These are phyloP conservation scores for Hondaea fermentalgiana DNA, from an alignment of 108 stramenopile species.

Conservation along the genomic window DNA sequence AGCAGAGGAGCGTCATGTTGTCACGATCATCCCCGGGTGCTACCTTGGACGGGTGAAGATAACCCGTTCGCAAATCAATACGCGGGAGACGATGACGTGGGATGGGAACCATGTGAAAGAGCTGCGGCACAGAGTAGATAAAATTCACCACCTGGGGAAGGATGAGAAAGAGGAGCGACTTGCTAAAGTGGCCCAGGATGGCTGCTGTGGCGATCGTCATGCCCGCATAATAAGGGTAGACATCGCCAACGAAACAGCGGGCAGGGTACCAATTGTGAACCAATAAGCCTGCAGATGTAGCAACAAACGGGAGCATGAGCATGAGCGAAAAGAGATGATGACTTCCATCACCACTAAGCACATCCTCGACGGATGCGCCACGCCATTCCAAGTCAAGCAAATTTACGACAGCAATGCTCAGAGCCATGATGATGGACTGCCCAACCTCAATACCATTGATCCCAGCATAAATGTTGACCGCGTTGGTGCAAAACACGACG, in stretches of 20 bases:
- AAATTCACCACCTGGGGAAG: constrained; percentile 94
- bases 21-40: constrained; percentile 41
- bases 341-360: not conserved
- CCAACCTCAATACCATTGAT: constrained; percentile 97
- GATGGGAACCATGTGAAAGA: constrained; percentile 86
- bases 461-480: constrained; percentile 97
- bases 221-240: constrained; percentile 95
- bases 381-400: constrained; percentile 22
- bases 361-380: not conserved
- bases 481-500: constrained; percentile 97
- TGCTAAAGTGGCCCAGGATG: constrained; percentile 89
- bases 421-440: constrained; percentile 79
- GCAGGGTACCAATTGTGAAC: constrained; percentile 91
- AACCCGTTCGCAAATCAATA: constrained; percentile 63
- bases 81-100: constrained; percentile 88
- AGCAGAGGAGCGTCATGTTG: constrained; percentile 89
- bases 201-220: constrained; percentile 96
- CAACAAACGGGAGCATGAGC: constrained; percentile 71
- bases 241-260: constrained; percentile 91
- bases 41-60: constrained; percentile 72
- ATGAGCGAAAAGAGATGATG: constrained; percentile 70
- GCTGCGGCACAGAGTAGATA: constrained; percentile 81
- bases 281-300: constrained; percentile 71
- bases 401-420: constrained; percentile 52
- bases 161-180: constrained; percentile 88